Evolutionary conservation across 2,329 filamentous ascomycete species (phyloP).

Genomic region (Hymenoscyphus salicellus): DNA sequence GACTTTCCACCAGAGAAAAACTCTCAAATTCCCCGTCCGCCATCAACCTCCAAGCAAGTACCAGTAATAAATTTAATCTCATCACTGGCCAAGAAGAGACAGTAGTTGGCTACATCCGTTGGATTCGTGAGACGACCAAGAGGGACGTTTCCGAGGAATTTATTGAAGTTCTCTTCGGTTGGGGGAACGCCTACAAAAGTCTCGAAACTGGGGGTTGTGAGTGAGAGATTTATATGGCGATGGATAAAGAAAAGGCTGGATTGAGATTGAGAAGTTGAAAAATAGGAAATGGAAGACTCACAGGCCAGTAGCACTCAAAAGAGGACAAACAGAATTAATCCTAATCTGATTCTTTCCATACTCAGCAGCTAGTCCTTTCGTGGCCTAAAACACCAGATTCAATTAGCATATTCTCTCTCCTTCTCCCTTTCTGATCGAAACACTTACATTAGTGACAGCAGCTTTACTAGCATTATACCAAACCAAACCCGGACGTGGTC

Average conservation of each 20-base stretch:
- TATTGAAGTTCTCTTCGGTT: slow-evolving; percentile 58
- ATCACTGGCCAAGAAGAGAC: slow-evolving; percentile 67
- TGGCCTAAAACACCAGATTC: slow-evolving; percentile 42
- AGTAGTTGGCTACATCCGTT: slow-evolving; percentile 67
- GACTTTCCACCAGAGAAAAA: no score
- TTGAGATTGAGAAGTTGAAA: no score
- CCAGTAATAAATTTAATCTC: slow-evolving; percentile 72
- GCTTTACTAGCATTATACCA: slow-evolving; percentile 72
- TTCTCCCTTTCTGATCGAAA: background rate
- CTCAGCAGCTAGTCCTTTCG: slow-evolving; percentile 67
- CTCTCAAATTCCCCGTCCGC: slow-evolving; percentile 42
- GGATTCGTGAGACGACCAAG: slow-evolving; percentile 55
- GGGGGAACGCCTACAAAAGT: slow-evolving; percentile 59
- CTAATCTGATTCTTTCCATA: slow-evolving; percentile 70
- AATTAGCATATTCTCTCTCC: background rate
- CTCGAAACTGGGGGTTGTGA: slow-evolving; percentile 25
- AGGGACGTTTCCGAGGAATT: slow-evolving; percentile 53
- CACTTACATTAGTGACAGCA: slow-evolving; percentile 56
- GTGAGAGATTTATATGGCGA: background rate
- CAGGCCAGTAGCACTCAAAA: slow-evolving; percentile 65
- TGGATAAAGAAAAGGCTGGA: no score
- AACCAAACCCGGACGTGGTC: slow-evolving; percentile 60
- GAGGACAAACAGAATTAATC: slow-evolving; percentile 68
- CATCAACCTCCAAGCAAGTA: slow-evolving; percentile 65
- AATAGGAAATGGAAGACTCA: slow-evolving; percentile 12